These are phyloP conservation scores for Lichtheimia corymbifera DNA, from an alignment of 371 early-diverging fungal species.

Conservation along the genomic window DNA sequence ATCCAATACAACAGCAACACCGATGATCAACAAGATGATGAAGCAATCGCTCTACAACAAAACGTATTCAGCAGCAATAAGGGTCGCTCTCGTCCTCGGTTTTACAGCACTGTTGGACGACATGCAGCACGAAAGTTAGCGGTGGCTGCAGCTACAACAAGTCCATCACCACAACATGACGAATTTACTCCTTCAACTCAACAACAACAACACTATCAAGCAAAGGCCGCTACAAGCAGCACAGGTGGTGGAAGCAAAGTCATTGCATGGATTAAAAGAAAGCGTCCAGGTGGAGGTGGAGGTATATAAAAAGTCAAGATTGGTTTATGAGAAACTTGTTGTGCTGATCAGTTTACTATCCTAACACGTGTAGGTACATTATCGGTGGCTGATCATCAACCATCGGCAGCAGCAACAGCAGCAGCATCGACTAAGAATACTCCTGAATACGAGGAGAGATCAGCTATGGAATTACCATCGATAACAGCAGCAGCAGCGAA, in stretches of 20 bases:
- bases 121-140: constrained; percentile 7
- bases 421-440: not conserved
- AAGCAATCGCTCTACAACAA: not conserved
- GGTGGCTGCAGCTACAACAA: not conserved
- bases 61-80: constrained; percentile 4
- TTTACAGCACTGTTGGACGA: constrained; percentile 1
- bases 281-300: constrained; percentile 9
- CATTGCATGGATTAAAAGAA: constrained; percentile 19
- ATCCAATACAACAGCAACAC: not conserved
- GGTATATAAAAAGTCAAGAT: too few species aligned
- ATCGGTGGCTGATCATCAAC: not conserved
- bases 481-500: constrained; percentile 1
- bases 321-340: too few species aligned
- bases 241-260: constrained; percentile 6
- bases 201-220: not conserved
- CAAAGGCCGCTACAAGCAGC: too few species aligned
- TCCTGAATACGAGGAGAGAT: too few species aligned
- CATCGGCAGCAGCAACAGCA: constrained; percentile 3
- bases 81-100: not conserved
- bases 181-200: not conserved
- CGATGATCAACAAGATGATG: not conserved
- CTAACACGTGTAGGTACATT: too few species aligned
- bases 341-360: too few species aligned
- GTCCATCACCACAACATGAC: not conserved
- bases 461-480: too few species aligned